phyloP scores from a whole-genome alignment of 768 basidiomycete genomes.

The Ramaria rubella region DNA sequence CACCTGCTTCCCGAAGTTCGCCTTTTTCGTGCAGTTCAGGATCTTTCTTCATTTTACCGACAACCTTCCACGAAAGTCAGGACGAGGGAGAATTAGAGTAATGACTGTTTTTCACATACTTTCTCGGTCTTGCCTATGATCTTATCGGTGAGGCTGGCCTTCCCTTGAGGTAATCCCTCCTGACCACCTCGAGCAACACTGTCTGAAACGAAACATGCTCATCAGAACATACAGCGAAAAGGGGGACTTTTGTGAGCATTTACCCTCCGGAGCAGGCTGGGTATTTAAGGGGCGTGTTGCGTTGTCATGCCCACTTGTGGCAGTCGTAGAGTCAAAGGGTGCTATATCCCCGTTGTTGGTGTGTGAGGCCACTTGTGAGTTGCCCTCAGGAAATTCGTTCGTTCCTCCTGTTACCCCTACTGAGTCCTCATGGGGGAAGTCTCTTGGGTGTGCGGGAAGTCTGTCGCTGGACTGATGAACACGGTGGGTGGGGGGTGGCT shows the following conservation, averaged over 20 bases:
- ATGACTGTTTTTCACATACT: slow-evolving; percentile 25
- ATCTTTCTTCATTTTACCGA: slow-evolving; percentile 44
- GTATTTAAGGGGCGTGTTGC: slow-evolving; percentile 32
- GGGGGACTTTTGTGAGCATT: neutral
- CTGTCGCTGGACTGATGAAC: slow-evolving; percentile 43
- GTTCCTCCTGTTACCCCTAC: no score
- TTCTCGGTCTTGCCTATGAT: slow-evolving; percentile 53
- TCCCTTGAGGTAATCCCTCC: slow-evolving; percentile 31
- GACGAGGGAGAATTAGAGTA: neutral
- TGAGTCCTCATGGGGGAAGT: no score
- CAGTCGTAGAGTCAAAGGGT: slow-evolving; percentile 38
- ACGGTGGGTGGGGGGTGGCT: slow-evolving; percentile 37
- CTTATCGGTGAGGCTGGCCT: slow-evolving; percentile 44
- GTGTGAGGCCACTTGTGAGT: no score
- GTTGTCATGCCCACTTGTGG: slow-evolving; percentile 31
- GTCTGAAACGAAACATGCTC: slow-evolving; percentile 15
- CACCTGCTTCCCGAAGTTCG: slow-evolving; percentile 46
- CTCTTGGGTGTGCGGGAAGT: slow-evolving; percentile 39
- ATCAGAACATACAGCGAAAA: neutral
- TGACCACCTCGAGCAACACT: slow-evolving; percentile 32
- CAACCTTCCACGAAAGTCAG: slow-evolving; percentile 31
- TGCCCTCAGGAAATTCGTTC: no score
- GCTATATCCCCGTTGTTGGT: slow-evolving; percentile 19
- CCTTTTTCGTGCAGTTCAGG: slow-evolving; percentile 50
- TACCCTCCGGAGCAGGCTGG: slow-evolving; percentile 30